These are phyloP conservation scores for Herpetomonas tarakana DNA, from an alignment of 208 protist genomes.

Conservation along the genomic window DNA sequence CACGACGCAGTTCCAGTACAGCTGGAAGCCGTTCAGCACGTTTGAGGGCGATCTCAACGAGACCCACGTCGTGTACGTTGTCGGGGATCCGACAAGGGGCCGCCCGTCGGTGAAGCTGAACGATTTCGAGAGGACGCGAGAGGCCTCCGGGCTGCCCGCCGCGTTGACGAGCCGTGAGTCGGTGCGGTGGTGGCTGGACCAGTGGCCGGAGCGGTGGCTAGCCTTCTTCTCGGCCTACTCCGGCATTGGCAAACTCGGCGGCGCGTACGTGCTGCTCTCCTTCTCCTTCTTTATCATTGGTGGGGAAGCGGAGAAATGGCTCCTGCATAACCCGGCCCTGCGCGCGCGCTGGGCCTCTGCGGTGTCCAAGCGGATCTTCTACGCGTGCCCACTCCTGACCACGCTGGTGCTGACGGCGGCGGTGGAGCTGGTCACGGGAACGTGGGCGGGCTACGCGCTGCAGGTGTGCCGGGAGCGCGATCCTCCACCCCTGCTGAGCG, in stretches of 20 bases:
- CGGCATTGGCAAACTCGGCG: constrained; percentile 33
- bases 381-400: constrained; percentile 7
- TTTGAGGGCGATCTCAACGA: constrained; percentile 41
- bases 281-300: constrained; percentile 35
- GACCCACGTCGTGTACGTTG: constrained; percentile 57
- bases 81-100: constrained; percentile 30
- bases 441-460: constrained; percentile 30
- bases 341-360: not conserved
- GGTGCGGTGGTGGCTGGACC: constrained; percentile 26
- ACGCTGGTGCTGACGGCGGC: constrained; percentile 24
- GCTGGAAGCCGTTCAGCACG: constrained; percentile 66
- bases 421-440: constrained; percentile 33
- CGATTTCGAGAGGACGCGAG: constrained; percentile 26
- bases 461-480: constrained; percentile 41
- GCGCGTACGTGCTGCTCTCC: constrained; percentile 41
- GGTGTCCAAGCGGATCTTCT: not conserved
- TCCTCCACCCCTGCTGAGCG: constrained; percentile 23
- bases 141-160: not conserved
- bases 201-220: constrained; percentile 62
- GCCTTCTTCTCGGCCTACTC: constrained; percentile 58
- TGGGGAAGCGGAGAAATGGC: constrained; percentile 13
- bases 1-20: constrained; percentile 41
- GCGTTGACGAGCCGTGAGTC: constrained; percentile 13
- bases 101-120: constrained; percentile 22
- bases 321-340: not conserved